These are phyloP conservation scores for Extremus antarcticus DNA, from an alignment of 495 filamentous ascomycete species.

Conservation along the genomic window DNA sequence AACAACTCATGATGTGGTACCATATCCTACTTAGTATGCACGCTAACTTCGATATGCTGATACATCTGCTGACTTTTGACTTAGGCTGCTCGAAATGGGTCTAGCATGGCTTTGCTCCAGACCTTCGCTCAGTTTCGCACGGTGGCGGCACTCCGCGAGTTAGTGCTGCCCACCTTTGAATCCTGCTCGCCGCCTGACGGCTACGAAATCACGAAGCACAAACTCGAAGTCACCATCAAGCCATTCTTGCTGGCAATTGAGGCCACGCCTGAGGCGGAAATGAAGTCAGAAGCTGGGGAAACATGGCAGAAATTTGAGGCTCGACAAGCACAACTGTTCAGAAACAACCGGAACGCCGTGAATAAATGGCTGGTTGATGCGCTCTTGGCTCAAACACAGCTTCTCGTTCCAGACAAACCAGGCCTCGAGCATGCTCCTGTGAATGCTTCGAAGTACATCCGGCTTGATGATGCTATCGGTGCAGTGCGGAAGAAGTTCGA, in stretches of 20 bases:
- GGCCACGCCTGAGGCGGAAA: neutral
- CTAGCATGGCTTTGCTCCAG: slow-evolving; percentile 15
- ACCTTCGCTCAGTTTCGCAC: slow-evolving; percentile 9
- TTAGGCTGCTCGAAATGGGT: neutral
- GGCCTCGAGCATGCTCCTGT: neutral
- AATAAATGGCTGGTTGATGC: neutral
- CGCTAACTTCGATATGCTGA: too few species aligned
- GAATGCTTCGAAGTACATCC: slow-evolving; percentile 1
- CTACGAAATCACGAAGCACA: neutral
- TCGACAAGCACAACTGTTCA: neutral
- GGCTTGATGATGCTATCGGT: neutral
- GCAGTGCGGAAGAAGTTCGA: slow-evolving; percentile 19
- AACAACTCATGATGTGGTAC: slow-evolving; percentile 16
- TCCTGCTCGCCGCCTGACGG: neutral
- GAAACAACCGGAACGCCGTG: neutral
- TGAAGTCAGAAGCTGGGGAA: neutral
- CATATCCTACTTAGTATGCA: neutral
- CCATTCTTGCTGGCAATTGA: neutral
- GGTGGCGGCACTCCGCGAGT: neutral
- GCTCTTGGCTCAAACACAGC: neutral
- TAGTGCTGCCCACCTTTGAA: neutral
- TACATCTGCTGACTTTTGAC: neutral
- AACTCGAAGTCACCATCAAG: neutral
- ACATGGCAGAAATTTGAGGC: neutral
- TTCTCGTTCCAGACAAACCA: neutral